These are phyloP conservation scores for Stentor roeselii DNA, from an alignment of 73 alveolate genomes.

Conservation along the genomic window DNA sequence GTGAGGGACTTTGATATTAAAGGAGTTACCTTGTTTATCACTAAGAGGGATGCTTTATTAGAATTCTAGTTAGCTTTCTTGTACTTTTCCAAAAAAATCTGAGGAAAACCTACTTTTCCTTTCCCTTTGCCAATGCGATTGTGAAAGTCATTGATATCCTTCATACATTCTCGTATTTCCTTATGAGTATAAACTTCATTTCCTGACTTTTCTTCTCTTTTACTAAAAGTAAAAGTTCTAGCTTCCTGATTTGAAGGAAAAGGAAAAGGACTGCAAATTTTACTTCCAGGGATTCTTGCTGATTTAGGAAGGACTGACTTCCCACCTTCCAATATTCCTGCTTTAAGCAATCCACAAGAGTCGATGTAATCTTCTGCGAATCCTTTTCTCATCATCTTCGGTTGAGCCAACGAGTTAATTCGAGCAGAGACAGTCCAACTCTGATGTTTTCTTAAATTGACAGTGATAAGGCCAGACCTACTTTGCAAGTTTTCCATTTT, in stretches of 20 bases:
- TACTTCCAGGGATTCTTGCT: not conserved
- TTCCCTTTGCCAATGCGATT: not conserved
- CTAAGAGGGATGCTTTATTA: too few relatives aligned
- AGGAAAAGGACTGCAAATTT: not conserved
- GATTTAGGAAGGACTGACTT: not conserved
- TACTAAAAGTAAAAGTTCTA: too few relatives aligned
- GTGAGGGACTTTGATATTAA: too few relatives aligned
- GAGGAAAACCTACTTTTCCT: slow-evolving; percentile 20
- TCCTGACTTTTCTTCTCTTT: not conserved
- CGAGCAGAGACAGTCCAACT: not conserved
- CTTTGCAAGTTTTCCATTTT: not conserved
- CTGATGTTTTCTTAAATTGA: not conserved
- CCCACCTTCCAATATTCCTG: not conserved
- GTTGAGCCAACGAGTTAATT: not conserved
- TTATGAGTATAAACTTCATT: not conserved
- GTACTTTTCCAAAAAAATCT: slow-evolving; percentile 3
- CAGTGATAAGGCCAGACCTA: not conserved
- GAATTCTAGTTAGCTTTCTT: too few relatives aligned
- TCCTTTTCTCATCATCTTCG: not conserved
- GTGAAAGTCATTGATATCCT: slow-evolving; percentile 23
- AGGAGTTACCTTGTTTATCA: too few relatives aligned
- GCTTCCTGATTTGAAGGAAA: too few relatives aligned
- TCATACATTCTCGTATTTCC: slow-evolving; percentile 7
- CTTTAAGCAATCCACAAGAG: not conserved
- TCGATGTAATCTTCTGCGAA: not conserved